phyloP scores from a whole-genome alignment of 108 stramenopile species.

The Aurantiochytrium sp. region DNA sequence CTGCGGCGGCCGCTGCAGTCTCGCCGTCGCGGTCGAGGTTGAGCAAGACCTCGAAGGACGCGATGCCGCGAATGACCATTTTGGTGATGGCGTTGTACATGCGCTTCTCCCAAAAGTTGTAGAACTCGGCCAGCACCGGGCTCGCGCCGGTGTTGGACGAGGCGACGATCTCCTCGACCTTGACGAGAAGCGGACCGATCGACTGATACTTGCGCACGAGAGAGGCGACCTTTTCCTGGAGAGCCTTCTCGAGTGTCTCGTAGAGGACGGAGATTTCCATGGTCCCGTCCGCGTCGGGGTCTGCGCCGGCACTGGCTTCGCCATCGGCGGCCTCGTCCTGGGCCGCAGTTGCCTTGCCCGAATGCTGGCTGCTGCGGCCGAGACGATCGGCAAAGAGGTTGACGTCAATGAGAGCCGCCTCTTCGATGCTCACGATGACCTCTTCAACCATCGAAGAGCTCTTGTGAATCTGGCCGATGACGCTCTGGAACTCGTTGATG shows the following conservation, averaged over 20 bases:
- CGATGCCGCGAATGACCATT: constrained; percentile 61
- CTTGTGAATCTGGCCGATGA: constrained; percentile 61
- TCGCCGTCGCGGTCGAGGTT: constrained; percentile 7
- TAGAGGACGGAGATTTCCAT: constrained; percentile 57
- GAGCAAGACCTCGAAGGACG: constrained; percentile 56
- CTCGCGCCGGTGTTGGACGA: constrained; percentile 50
- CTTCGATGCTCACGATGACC: constrained; percentile 50
- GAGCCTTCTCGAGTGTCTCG: constrained; percentile 56
- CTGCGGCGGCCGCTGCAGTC: neutral
- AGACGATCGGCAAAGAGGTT: neutral
- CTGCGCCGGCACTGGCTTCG: neutral
- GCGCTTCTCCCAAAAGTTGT: constrained; percentile 69
- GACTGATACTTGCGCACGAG: constrained; percentile 59
- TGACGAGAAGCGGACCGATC: constrained; percentile 56
- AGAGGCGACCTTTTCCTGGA: constrained; percentile 44
- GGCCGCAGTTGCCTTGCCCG: neutral
- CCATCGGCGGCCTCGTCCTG: constrained; percentile 30
- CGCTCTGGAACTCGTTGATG: constrained; percentile 53
- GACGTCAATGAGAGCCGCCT: constrained; percentile 50
- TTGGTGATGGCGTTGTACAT: constrained; percentile 64
- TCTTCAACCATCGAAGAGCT: constrained; percentile 57
- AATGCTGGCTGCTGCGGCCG: neutral
- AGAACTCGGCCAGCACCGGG: constrained; percentile 50
- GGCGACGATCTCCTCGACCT: constrained; percentile 62
- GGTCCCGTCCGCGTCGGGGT: neutral